phyloP scores from a whole-genome alignment of 768 basidiomycete genomes.

The Dioszegia aurantiaca region DNA sequence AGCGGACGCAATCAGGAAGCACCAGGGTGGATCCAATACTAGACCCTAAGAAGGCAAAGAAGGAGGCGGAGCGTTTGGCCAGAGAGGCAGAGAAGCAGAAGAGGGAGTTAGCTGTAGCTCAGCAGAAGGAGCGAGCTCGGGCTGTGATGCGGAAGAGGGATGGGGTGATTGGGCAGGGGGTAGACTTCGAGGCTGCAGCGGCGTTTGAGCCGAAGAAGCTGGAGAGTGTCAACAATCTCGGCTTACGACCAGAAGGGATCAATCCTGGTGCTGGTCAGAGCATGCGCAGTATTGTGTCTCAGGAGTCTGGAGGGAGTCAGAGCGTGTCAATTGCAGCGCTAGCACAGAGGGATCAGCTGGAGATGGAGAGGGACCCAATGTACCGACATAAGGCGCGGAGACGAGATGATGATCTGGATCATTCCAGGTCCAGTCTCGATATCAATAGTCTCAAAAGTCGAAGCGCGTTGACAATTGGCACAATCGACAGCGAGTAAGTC shows the following conservation, averaged over 20 bases:
- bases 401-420: constrained; percentile 51
- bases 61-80: constrained; percentile 63
- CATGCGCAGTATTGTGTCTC: neutral
- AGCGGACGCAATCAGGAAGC: constrained; percentile 50
- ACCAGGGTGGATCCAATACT: constrained; percentile 8
- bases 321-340: constrained; percentile 18
- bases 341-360: constrained; percentile 17
- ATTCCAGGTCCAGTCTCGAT: constrained; percentile 49
- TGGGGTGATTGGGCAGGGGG: neutral
- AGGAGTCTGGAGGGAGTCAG: constrained; percentile 7
- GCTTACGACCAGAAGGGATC: neutral
- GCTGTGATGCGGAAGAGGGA: constrained; percentile 89
- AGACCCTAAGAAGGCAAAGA: constrained; percentile 55
- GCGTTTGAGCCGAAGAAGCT: constrained; percentile 1
- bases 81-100: constrained; percentile 82
- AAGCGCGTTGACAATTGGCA: constrained; percentile 45
- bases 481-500: constrained; percentile 52
- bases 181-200: constrained; percentile 1
- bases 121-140: constrained; percentile 79
- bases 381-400: constrained; percentile 49
- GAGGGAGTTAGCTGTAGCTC: constrained; percentile 69
- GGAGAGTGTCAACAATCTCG: constrained; percentile 3
- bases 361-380: constrained; percentile 9
- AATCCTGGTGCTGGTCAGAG: neutral
- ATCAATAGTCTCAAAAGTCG: constrained; percentile 36